Evolutionary conservation across 2,329 filamentous ascomycete species (phyloP).

Genomic region (Fusarium poae): DNA sequence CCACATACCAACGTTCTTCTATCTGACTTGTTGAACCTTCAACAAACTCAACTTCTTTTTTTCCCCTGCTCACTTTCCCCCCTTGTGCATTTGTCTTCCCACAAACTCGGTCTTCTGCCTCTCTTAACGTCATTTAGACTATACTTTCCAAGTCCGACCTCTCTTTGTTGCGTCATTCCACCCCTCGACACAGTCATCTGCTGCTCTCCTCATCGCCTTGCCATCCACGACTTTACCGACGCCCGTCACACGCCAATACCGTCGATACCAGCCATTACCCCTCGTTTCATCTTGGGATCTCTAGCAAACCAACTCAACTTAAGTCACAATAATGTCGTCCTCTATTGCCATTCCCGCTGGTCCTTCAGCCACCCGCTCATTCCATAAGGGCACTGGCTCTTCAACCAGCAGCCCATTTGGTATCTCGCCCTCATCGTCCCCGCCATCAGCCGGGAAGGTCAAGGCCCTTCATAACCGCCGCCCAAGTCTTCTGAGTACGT

Average conservation of each 20-base stretch:
- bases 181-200: slow-evolving; percentile 8
- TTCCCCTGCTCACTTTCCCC: slow-evolving; percentile 4
- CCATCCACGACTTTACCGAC: slow-evolving; percentile 29
- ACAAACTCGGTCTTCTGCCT: slow-evolving; percentile 14
- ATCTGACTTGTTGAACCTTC: slow-evolving; percentile 35
- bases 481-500: slow-evolving; percentile 72
- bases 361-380: slow-evolving; percentile 53
- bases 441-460: slow-evolving; percentile 64
- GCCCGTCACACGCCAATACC: slow-evolving; percentile 33
- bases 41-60: slow-evolving; percentile 22
- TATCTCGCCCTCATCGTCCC: slow-evolving; percentile 64
- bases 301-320: slow-evolving; percentile 19
- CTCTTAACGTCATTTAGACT: slow-evolving; percentile 9
- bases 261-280: slow-evolving; percentile 28
- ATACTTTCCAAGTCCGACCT: slow-evolving; percentile 20
- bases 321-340: slow-evolving; percentile 67
- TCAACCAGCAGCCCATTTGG: slow-evolving; percentile 60
- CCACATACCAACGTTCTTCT: slow-evolving; percentile 37
- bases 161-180: slow-evolving; percentile 44
- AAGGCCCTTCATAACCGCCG: slow-evolving; percentile 67
- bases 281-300: slow-evolving; percentile 36
- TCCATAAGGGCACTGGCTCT: slow-evolving; percentile 61
- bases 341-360: slow-evolving; percentile 76
- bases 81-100: background rate
- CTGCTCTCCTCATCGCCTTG: slow-evolving; percentile 10